Evolutionary conservation across 371 early-diverging fungal genomes (phyloP).

Genomic region (Haplosporangium sp.): DNA sequence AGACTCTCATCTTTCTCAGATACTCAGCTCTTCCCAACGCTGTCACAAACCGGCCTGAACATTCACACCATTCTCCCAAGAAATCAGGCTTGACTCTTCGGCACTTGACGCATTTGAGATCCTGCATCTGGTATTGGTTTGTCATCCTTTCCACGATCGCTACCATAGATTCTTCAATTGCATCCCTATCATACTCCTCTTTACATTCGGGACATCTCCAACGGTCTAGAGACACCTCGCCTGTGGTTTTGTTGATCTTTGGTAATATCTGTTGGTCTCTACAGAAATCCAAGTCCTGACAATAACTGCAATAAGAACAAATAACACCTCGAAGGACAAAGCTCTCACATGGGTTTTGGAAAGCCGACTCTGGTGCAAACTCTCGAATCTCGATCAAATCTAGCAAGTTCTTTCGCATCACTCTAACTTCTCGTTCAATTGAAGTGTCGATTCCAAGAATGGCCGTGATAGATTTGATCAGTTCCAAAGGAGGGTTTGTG

Average conservation of each 20-base stretch:
- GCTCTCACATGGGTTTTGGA: slow-evolving; percentile 82
- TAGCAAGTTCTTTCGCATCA: slow-evolving; percentile 83
- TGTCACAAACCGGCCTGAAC: slow-evolving; percentile 68
- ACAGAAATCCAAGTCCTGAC: slow-evolving; percentile 91
- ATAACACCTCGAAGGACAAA: slow-evolving; percentile 85
- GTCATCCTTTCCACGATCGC: slow-evolving; percentile 86
- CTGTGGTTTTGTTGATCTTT: slow-evolving; percentile 55
- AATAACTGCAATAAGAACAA: slow-evolving; percentile 87
- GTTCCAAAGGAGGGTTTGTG: slow-evolving; percentile 71
- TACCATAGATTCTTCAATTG: slow-evolving; percentile 84
- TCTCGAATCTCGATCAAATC: slow-evolving; percentile 81
- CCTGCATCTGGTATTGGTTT: slow-evolving; percentile 88
- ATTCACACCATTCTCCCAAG: slow-evolving; percentile 69
- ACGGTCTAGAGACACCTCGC: slow-evolving; percentile 61
- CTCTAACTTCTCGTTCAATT: slow-evolving; percentile 71
- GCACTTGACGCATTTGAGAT: slow-evolving; percentile 86
- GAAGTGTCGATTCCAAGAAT: slow-evolving; percentile 79
- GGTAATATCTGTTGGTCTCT: slow-evolving; percentile 81
- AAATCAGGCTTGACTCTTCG: slow-evolving; percentile 82
- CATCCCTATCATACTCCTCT: slow-evolving; percentile 76
- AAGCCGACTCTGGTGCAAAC: slow-evolving; percentile 80
- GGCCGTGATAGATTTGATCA: slow-evolving; percentile 63
- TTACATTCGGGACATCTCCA: slow-evolving; percentile 78
- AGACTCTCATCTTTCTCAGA: slow-evolving; percentile 67
- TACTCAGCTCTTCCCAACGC: slow-evolving; percentile 63